Evolutionary conservation across 2,329 filamentous ascomycete genomes (phyloP).

Genomic region (Penicillium thymicola): DNA sequence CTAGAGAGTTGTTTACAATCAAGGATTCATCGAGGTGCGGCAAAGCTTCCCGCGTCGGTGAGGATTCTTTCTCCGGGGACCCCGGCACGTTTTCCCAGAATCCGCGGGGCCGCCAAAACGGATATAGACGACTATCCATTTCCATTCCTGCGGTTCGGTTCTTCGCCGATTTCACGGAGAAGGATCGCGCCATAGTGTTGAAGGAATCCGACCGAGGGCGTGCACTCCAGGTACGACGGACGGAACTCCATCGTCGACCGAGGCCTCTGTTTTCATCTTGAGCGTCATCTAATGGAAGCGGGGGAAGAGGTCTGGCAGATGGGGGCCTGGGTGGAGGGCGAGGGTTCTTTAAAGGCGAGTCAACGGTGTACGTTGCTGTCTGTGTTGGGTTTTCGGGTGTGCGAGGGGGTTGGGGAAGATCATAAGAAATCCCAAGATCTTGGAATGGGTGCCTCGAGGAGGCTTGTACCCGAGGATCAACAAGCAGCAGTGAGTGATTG

Average conservation of each 20-base stretch:
- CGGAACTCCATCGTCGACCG: slow-evolving; percentile 34
- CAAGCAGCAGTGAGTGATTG: slow-evolving; percentile 61
- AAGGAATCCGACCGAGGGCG: slow-evolving; percentile 43
- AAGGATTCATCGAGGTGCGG: slow-evolving; percentile 32
- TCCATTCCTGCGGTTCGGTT: slow-evolving; percentile 44
- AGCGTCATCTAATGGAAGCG: slow-evolving; percentile 47
- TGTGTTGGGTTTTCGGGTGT: slow-evolving; percentile 26
- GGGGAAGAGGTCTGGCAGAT: slow-evolving; percentile 53
- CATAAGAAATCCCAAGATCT: slow-evolving; percentile 15
- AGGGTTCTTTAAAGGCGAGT: slow-evolving; percentile 59
- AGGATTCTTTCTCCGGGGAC: slow-evolving; percentile 37
- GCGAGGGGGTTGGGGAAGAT: slow-evolving; percentile 16
- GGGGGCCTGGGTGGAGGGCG: slow-evolving; percentile 57
- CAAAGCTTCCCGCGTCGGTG: slow-evolving; percentile 29
- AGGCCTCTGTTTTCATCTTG: slow-evolving; percentile 21
- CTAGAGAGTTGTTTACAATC: slow-evolving; percentile 55
- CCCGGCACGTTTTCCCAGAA: slow-evolving; percentile 59
- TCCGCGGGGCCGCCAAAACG: slow-evolving; percentile 62
- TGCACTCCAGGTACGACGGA: slow-evolving; percentile 37
- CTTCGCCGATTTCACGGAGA: slow-evolving; percentile 41
- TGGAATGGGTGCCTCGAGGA: slow-evolving; percentile 33
- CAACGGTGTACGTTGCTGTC: slow-evolving; percentile 33
- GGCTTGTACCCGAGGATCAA: slow-evolving; percentile 49
- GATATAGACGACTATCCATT: slow-evolving; percentile 52
- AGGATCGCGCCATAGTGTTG: slow-evolving; percentile 35